A percentile compares a stretch with the other conserved stretches of the same genome.
phyloP scores from a whole-genome alignment of 345 rosid genomes.

The Citrus australasica region DNA sequence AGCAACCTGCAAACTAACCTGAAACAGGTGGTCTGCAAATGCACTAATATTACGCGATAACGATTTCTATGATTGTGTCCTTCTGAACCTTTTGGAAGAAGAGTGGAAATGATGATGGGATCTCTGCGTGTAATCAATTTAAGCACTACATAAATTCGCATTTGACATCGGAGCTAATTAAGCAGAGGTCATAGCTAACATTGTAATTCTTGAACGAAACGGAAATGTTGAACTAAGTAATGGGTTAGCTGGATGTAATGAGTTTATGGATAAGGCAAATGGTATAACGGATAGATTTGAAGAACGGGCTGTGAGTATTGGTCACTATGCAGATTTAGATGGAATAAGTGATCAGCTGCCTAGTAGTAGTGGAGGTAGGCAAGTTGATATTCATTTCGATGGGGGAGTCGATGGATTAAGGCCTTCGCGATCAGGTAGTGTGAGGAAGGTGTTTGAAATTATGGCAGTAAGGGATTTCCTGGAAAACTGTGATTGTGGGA shows the following conservation, averaged over 20 bases:
- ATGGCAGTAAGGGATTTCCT: conserved; percentile 77
- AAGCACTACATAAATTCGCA: conserved; percentile 1
- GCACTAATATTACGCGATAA: conserved; percentile 40
- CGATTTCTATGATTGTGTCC: conserved; percentile 39
- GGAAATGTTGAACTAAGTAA: background rate
- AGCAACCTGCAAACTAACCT: conserved; percentile 34
- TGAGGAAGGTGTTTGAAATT: conserved; percentile 53
- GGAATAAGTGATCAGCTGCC: background rate
- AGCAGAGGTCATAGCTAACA: background rate
- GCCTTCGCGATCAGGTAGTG: conserved; percentile 29
- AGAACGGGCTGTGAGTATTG: background rate
- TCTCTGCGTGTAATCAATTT: conserved; percentile 26
- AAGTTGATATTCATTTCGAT: background rate
- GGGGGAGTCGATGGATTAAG: background rate
- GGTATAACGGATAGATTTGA: background rate
- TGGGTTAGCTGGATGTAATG: background rate
- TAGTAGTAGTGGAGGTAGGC: background rate
- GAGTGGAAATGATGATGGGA: conserved; percentile 4
- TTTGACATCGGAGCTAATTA: background rate
- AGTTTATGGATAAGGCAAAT: background rate
- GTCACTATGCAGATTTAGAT: background rate
- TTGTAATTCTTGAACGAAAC: conserved; percentile 28
- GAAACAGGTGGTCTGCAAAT: conserved; percentile 49
- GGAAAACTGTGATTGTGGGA: conserved; percentile 77
- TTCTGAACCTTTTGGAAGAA: conserved; percentile 42